These are phyloP conservation scores for Talaromyces sp. DNA, from an alignment of 2,329 filamentous ascomycete species.

Conservation along the genomic window DNA sequence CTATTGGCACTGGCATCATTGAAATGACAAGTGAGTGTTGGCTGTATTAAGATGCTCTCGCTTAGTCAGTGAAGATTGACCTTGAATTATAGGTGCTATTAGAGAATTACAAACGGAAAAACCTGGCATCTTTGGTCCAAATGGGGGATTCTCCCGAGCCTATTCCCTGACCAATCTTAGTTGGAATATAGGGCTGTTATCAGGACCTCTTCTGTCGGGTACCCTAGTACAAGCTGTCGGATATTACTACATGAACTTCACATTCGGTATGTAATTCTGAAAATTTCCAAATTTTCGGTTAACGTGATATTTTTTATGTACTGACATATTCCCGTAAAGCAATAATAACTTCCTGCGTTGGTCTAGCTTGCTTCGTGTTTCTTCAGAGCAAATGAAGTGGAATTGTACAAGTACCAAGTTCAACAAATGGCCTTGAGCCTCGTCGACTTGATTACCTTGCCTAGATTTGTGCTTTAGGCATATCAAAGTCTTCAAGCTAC, in stretches of 20 bases:
- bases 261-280: slow-evolving; percentile 1
- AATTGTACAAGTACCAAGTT: neutral
- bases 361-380: slow-evolving; percentile 4
- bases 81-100: slow-evolving; percentile 1
- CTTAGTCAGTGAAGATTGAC: neutral
- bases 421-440: neutral
- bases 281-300: neutral
- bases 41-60: no score
- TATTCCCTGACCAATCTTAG: slow-evolving; percentile 16
- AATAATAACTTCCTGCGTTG: slow-evolving; percentile 5
- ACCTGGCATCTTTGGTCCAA: slow-evolving; percentile 13
- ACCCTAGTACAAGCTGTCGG: slow-evolving; percentile 6
- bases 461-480: neutral
- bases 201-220: slow-evolving; percentile 13
- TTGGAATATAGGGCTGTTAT: slow-evolving; percentile 15
- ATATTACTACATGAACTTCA: slow-evolving; percentile 17
- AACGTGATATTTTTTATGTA: neutral
- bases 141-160: slow-evolving; percentile 16
- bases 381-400: slow-evolving; percentile 5
- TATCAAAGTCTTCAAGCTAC: neutral
- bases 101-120: slow-evolving; percentile 11
- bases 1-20: slow-evolving; percentile 29
- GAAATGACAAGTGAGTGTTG: slow-evolving; percentile 29
- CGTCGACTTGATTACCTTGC: neutral
- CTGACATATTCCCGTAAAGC: neutral